These are phyloP conservation scores for Chrysanthemum lavandulifolium DNA, from an alignment of 129 eudicot species.

Conservation along the genomic window DNA sequence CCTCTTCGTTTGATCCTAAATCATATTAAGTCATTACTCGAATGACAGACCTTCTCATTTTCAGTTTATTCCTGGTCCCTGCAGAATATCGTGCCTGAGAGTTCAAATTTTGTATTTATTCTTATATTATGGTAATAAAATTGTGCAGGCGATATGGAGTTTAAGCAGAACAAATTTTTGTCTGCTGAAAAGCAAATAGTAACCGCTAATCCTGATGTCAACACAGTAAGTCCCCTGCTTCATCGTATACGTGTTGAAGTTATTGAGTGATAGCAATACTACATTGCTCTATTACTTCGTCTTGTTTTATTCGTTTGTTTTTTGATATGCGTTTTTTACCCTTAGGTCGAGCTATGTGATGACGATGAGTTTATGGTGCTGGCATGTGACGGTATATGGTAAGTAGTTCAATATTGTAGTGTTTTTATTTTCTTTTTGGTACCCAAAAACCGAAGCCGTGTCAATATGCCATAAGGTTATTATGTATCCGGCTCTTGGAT, in stretches of 20 bases:
- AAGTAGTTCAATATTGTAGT: constrained; percentile 13
- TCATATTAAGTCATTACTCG: background rate
- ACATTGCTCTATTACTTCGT: constrained; percentile 5
- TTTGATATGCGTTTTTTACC: constrained; percentile 8
- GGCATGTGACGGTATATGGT: constrained; percentile 99
- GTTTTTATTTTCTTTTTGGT: background rate
- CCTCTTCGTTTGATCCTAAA: background rate
- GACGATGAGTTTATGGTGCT: constrained; percentile 93
- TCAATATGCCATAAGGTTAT: background rate
- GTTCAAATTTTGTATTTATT: background rate
- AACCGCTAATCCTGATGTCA: constrained; percentile 92
- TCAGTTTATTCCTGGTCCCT: background rate
- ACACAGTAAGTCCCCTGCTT: constrained; percentile 50
- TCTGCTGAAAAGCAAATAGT: constrained; percentile 93
- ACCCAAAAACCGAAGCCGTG: background rate
- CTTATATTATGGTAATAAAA: background rate
- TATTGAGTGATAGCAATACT: background rate
- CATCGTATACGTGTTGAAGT: background rate
- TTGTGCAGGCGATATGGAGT: constrained; percentile 94
- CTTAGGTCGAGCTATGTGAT: constrained; percentile 89
- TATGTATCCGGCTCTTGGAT: background rate
- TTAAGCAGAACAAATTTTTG: constrained; percentile 94
- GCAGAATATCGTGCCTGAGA: constrained; percentile 1
- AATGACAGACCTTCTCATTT: background rate
- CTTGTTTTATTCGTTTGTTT: background rate